Evolutionary conservation across 1,284 basidiomycete genomes (phyloP), one percentile per base, ranked within the genome.

Genomic region (Boletus sp.): DNA sequence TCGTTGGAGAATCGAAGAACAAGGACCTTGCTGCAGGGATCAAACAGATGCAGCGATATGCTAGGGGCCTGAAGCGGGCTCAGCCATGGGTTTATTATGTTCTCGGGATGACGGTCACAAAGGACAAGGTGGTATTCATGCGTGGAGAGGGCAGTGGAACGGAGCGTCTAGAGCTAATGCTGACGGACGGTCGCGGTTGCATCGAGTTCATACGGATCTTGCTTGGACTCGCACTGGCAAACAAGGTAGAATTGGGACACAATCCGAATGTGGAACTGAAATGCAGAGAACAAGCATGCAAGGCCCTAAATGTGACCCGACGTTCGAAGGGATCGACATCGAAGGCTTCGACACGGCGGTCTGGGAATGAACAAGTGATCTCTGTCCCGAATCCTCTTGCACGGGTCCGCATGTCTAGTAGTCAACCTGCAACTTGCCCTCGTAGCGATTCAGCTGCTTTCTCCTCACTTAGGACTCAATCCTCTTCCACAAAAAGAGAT

Each of bases 101-200:
- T 0, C 55, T 64, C 10, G 64, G 27, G 14, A 31, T 66, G 56
- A 25, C 50, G 11, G 27, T 65, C 25, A 59, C 62, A 0, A 59
- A 51, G 14, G 55, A 62, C 33, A 60, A 50, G 53, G 64, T 40
- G 7, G 55, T 52, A 1, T 37, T 69, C 33, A 0, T 67, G n/a
- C 63, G 63, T n/a, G 67, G 65, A 44, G 67, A 69, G 2, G 53
- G 61, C 6, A 63, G 67, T 17, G 58, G 67, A 0, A 62, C 33
- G 0, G 65, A 68, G 47, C 52, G 58, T 4, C 27, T 35, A 13
- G 35, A 35, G 17, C 16, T 35, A 16, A 35, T 35, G 35, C 35
- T 35, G 35, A 16, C 35, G 17, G 35, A 35, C 17, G 35, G 35
- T 35, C 35, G 35, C 16, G 35, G 35, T 35, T 35, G 35, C 35